A percentile compares a stretch with the other conserved stretches of the same genome.
Conservation (phyloP, 768 basidiomycete genomes). For the Lactarius trivialis region DNA sequence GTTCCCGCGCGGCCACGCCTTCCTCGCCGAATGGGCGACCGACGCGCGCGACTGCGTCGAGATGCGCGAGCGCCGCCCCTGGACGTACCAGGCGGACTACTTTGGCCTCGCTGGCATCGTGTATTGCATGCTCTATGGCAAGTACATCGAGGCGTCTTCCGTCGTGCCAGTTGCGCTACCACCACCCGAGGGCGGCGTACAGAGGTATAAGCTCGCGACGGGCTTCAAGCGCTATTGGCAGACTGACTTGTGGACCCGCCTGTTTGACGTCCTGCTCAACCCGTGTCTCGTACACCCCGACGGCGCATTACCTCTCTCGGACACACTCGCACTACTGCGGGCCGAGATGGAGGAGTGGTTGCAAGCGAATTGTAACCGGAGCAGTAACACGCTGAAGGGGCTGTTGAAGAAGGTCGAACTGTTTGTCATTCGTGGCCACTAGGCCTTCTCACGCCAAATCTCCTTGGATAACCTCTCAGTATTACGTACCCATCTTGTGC, state of each 20-base stretch:
- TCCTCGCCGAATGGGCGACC: slow-evolving; percentile 79
- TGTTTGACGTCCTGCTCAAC: slow-evolving; percentile 87
- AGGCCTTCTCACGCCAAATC: not conserved
- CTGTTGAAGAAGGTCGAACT: slow-evolving; percentile 77
- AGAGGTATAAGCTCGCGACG: slow-evolving; percentile 56
- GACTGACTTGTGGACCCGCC: slow-evolving; percentile 69
- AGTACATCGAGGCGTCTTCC: slow-evolving; percentile 79
- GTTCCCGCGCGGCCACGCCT: slow-evolving; percentile 75
- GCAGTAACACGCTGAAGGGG: slow-evolving; percentile 72
- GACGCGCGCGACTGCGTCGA: slow-evolving; percentile 92
- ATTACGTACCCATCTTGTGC: not conserved
- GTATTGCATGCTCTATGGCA: slow-evolving; percentile 95
- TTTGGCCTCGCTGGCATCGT: slow-evolving; percentile 91
- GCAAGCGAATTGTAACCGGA: slow-evolving; percentile 78
- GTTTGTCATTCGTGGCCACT: slow-evolving; percentile 35
- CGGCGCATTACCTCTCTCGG: slow-evolving; percentile 61
- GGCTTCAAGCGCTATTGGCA: slow-evolving; percentile 97
- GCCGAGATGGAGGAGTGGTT: slow-evolving; percentile 86
- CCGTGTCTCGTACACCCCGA: slow-evolving; percentile 53
- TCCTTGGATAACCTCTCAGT: not conserved
- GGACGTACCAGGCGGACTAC: slow-evolving; percentile 97
- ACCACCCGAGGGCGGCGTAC: slow-evolving; percentile 22
- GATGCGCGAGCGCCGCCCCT: slow-evolving; percentile 72
- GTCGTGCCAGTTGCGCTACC: slow-evolving; percentile 35
- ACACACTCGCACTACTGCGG: slow-evolving; percentile 58